Base-by-base conservation (phyloP, 495 filamentous ascomycete genomes). In the Penicilliopsis zonata region DNA sequence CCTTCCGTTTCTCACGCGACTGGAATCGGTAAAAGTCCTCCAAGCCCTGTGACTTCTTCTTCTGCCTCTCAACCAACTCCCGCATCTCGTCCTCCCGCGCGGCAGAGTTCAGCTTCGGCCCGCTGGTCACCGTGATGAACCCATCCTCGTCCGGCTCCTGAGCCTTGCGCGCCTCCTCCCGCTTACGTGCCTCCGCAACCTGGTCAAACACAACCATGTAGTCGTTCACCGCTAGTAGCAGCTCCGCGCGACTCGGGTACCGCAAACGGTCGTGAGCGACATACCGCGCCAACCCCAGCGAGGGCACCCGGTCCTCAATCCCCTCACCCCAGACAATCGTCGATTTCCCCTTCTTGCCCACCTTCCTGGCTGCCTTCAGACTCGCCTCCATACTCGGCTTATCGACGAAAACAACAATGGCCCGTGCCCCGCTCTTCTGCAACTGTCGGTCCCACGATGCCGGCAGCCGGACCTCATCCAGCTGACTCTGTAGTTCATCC, bases 11-110 rank as follows among this genome's bases (percentile, higher is more conserved):
- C 65, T 96, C 87, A 30, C 88, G 61, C 41, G 72, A 68, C 69
- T 98, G 90, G 66, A 95, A 98, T 37, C 86, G 74, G 53, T 98
- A 98, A 53, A 98, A 96, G 45, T 85, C 80, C 20, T 71, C 70
- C 42, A 75, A 55, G 5, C 75, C 79, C 46, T 70, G 64, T 28
- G 67, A 57, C 59, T 70, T 74, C 61, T 86, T 76, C 49, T 81
- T 66, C 69, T 85, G 76, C 64, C 74, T 75, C 56, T 75, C 71
- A 39, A 73, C 71, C 43, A 78, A 66, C 47, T 72, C 75, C 55
- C 78, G 72, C 8, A 80, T 78, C 45, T 86, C 83, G 43, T 82
- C 80, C 38, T 76, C 70, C 28, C 73, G 63, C 12, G 82, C 83
- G 2, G 80, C 71, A 6, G 82, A 77, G 9, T 82, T 85, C 7